Conservation (phyloP, 192 early-diverging fungal genomes). For the Rhizophlyctis rosea region DNA sequence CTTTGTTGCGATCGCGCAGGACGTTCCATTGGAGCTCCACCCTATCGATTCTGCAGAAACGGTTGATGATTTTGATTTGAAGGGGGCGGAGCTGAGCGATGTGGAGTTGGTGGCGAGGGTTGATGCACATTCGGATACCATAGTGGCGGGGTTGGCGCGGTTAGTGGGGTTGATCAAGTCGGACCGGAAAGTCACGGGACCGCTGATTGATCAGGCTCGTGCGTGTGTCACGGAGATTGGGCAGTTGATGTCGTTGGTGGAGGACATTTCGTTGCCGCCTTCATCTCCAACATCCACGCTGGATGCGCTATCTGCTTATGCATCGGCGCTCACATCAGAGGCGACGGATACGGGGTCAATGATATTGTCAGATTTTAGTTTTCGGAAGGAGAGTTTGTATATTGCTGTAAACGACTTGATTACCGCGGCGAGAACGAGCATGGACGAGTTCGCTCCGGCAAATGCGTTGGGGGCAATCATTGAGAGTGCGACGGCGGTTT, state of each 20-base stretch:
- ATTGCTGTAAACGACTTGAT: slow-evolving; percentile 44
- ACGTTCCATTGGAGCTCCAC: slow-evolving; percentile 34
- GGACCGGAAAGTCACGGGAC: slow-evolving; percentile 26
- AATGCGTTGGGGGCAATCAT: slow-evolving; percentile 51
- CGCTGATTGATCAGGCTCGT: slow-evolving; percentile 40
- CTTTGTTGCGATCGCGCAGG: slow-evolving; percentile 74
- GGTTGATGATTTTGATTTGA: slow-evolving; percentile 39
- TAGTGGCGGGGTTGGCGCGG: slow-evolving; percentile 31
- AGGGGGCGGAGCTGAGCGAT: slow-evolving; percentile 34
- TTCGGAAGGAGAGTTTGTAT: slow-evolving; percentile 42
- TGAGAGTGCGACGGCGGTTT: slow-evolving; percentile 45
- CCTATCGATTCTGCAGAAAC: slow-evolving; percentile 22
- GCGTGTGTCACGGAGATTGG: slow-evolving; percentile 48
- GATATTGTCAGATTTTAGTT: slow-evolving; percentile 35
- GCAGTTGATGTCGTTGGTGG: slow-evolving; percentile 44
- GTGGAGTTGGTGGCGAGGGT: slow-evolving; percentile 36
- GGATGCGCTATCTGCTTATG: neutral
- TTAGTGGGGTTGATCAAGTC: slow-evolving; percentile 37
- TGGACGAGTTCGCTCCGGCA: slow-evolving; percentile 57
- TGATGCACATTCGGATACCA: slow-evolving; percentile 35
- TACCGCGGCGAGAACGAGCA: slow-evolving; percentile 51
- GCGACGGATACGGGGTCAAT: too few relatives aligned
- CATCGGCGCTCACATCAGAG: slow-evolving; percentile 7
- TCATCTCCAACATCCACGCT: slow-evolving; percentile 16
- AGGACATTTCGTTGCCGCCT: slow-evolving; percentile 37